A percentile compares a stretch with the other conserved stretches of the same genome.
Conservation (phyloP, 164 flowering plant genomes). For the Akebia trifoliata region DNA sequence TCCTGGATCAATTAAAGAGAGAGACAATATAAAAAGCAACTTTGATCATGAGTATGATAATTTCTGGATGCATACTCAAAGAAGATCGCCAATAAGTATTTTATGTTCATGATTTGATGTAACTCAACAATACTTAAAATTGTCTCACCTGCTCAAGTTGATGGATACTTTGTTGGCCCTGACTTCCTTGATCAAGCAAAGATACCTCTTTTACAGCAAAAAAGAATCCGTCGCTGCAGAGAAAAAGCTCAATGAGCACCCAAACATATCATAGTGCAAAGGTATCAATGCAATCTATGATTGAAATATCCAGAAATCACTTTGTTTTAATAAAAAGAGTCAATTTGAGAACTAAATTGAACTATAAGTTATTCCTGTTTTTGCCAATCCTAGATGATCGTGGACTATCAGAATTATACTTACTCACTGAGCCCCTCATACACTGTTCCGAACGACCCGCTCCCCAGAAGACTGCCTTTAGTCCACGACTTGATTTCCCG, state of each 20-base stretch:
- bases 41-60: too few species aligned
- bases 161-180: constrained; percentile 52
- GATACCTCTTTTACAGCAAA: constrained; percentile 95
- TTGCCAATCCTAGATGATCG: too few species aligned
- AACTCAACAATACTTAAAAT: too few species aligned
- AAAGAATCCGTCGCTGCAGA: constrained; percentile 74
- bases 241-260: too few species aligned
- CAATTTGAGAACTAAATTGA: too few species aligned
- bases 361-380: too few species aligned
- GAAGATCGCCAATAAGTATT: too few species aligned
- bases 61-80: too few species aligned
- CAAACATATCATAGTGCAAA: too few species aligned
- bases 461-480: constrained; percentile 72
- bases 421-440: constrained; percentile 93
- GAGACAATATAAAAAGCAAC: constrained; percentile 9
- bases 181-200: constrained; percentile 75
- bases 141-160: constrained; percentile 85
- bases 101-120: background rate
- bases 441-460: constrained; percentile 91
- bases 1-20: constrained; percentile 52
- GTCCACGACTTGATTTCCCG: constrained; percentile 48
- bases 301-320: too few species aligned
- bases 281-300: too few species aligned
- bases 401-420: constrained; percentile 34
- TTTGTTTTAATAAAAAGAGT: too few species aligned